Evolutionary conservation across 164 flowering plant species (phyloP).

Genomic region (Annona cherimola): DNA sequence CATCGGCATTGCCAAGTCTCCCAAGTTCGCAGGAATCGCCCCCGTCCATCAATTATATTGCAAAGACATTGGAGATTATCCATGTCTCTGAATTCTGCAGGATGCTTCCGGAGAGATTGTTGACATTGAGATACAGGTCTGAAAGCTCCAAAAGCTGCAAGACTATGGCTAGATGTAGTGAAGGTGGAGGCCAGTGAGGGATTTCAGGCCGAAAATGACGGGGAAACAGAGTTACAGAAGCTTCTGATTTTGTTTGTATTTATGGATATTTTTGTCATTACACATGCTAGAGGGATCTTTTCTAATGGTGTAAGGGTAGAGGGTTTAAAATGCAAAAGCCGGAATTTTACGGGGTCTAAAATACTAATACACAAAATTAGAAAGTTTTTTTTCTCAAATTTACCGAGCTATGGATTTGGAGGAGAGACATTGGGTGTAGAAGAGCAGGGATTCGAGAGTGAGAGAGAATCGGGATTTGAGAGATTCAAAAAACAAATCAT

Average conservation of each 20-base stretch:
- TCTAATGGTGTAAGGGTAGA: too few relatives aligned
- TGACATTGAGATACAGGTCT: slow-evolving; percentile 87
- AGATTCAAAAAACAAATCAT: too few relatives aligned
- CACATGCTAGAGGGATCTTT: too few relatives aligned
- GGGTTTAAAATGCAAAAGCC: too few relatives aligned
- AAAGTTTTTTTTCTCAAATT: too few relatives aligned
- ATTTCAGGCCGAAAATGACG: slow-evolving; percentile 59
- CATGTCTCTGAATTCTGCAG: slow-evolving; percentile 63
- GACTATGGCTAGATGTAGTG: slow-evolving; percentile 66
- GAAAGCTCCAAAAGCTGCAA: slow-evolving; percentile 48
- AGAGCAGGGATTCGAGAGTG: too few relatives aligned
- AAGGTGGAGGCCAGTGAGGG: slow-evolving; percentile 78
- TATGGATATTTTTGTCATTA: too few relatives aligned
- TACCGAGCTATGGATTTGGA: too few relatives aligned
- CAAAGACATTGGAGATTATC: slow-evolving; percentile 81
- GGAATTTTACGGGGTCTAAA: too few relatives aligned
- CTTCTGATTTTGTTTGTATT: slow-evolving; percentile 29
- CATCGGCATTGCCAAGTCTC: slow-evolving; percentile 43
- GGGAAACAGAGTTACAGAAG: slow-evolving; percentile 54
- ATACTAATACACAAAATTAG: too few relatives aligned
- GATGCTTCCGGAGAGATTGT: slow-evolving; percentile 72
- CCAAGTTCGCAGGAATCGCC: slow-evolving; percentile 86
- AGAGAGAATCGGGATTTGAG: too few relatives aligned
- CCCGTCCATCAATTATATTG: slow-evolving; percentile 66
- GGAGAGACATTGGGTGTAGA: too few relatives aligned